Evolutionary conservation across 129 eudicot genomes (phyloP), one percentile per base, ranked within the genome.

Genomic region (Scalesia atractyloides): DNA sequence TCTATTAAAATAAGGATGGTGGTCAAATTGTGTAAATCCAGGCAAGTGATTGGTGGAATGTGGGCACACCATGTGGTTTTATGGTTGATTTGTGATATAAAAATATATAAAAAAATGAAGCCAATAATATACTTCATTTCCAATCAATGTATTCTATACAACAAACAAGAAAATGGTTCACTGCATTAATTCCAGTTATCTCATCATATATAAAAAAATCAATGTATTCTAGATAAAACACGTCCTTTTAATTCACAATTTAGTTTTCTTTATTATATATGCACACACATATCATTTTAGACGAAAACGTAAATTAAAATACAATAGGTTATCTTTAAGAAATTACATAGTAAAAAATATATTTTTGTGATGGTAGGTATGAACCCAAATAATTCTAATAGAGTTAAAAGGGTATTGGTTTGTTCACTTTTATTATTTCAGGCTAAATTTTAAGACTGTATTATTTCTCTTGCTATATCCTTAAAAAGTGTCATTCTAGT

Each of bases 11-110:
- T 16, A 62, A 37, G 14, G 69, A 44, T 67, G 68, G 61, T 57
- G 80, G 74, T 67, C 61, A 67, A 76, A 76, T 76, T 17, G 80
- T 58, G 80, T 76, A 58, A 17, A 76, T 67, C 36, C 58, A 43
- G 68, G 44, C 61, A 63, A 70, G 22, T 26, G 77, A 78, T 71
- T 65, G 77, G 77, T 71, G 82, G 76, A 76, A 57, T 76, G 68
- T 71, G 77, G 77, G 77, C 82, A 78, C 30, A 56, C 77, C 82
- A 78, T 71, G 82, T 78, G 82, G 41, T 71, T 46, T 63, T 70
- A 63, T 71, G 73, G 77, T 72, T 64, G 43, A 37, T 70, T 63
- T 78, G 20, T 64, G 43, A 52, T 37, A 51, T 70, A 50, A 61
- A 56, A 24, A 71, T 30, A 52, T 37, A 51, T 70, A 50, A 61